A percentile compares a stretch with the other conserved stretches of the same genome.
Conservation (phyloP, 257 asterid species). For the Nicotiana sylvestris region DNA sequence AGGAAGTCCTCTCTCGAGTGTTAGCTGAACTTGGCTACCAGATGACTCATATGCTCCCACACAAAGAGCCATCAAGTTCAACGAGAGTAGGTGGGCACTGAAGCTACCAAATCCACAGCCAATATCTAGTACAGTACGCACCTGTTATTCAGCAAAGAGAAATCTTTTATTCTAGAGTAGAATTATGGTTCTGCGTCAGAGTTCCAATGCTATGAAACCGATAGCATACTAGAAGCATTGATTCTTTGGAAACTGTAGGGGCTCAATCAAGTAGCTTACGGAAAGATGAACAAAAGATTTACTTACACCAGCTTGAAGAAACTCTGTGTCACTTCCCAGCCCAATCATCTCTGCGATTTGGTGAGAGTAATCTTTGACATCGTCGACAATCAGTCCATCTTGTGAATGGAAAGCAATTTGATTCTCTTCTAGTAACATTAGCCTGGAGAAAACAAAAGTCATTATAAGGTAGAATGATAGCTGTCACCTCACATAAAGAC, state of each 20-base stretch:
- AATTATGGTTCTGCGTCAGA: background rate
- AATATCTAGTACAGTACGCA: constrained; percentile 78
- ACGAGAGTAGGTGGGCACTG: constrained; percentile 83
- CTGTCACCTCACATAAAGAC: background rate
- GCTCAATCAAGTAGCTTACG: background rate
- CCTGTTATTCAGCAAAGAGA: constrained; percentile 50
- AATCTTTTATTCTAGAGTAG: constrained; percentile 8
- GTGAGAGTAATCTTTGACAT: constrained; percentile 83
- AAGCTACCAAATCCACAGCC: constrained; percentile 99
- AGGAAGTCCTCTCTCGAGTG: constrained; percentile 99
- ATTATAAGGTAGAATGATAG: background rate
- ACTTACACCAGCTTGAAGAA: constrained; percentile 86
- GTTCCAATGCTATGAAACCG: background rate
- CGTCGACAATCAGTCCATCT: constrained; percentile 68
- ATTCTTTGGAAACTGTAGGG: background rate
- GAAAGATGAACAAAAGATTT: background rate
- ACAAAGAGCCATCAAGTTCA: constrained; percentile 89
- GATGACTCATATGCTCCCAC: constrained; percentile 85
- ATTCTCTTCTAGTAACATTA: constrained; percentile 96
- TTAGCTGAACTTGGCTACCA: constrained; percentile 96
- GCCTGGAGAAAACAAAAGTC: constrained; percentile 45
- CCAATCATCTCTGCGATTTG: constrained; percentile 95
- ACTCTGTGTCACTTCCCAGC: constrained; percentile 75
- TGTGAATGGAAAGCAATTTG: constrained; percentile 93
- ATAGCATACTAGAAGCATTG: background rate